Evolutionary conservation across 306 rosid species (phyloP).

Genomic region (Heteromeles arbutifolia): DNA sequence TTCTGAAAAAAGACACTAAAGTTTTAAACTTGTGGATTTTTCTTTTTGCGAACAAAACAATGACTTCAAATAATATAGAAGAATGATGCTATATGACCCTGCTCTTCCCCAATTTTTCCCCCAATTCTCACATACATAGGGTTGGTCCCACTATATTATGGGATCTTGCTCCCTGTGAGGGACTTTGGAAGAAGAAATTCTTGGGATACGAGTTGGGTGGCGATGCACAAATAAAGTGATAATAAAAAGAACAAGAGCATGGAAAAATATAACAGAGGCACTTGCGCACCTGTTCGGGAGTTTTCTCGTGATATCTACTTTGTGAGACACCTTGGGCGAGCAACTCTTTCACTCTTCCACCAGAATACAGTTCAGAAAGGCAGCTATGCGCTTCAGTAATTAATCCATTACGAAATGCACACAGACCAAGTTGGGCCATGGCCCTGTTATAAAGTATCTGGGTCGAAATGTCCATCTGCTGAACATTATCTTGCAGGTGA

Average conservation of each 20-base stretch:
- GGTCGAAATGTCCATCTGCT: conserved; percentile 87
- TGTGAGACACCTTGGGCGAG: conserved; percentile 97
- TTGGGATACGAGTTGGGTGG: neutral
- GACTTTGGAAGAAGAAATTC: neutral
- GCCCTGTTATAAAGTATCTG: conserved; percentile 95
- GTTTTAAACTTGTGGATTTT: neutral
- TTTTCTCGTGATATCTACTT: conserved; percentile 91
- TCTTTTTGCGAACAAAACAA: neutral
- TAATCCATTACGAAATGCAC: conserved; percentile 79
- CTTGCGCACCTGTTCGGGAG: conserved; percentile 86
- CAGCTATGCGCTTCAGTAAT: conserved; percentile 84
- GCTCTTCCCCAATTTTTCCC: neutral
- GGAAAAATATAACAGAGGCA: neutral
- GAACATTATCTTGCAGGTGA: conserved; percentile 86
- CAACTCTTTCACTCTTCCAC: conserved; percentile 95
- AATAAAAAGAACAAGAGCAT: neutral
- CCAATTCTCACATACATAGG: neutral
- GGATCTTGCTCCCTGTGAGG: neutral
- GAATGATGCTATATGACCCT: neutral
- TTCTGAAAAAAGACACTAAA: neutral
- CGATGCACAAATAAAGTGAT: neutral
- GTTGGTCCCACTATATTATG: neutral
- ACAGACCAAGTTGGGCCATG: conserved; percentile 90
- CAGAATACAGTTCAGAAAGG: conserved; percentile 88
- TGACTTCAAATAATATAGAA: neutral